Conservation (phyloP, 2,329 filamentous ascomycete genomes). For the Hirsutella thompsonii region DNA sequence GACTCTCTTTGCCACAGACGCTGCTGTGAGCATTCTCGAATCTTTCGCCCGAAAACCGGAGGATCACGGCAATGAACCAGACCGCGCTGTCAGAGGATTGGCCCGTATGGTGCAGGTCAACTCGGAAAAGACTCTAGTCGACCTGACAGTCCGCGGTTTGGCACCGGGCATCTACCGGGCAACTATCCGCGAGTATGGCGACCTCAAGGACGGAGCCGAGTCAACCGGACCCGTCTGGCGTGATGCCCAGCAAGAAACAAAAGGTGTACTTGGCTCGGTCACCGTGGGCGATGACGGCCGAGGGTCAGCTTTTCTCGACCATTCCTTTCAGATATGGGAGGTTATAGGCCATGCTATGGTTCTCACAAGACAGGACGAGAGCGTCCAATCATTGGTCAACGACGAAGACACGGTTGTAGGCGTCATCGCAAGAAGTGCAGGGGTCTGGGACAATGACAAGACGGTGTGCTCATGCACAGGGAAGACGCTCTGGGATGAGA, state of each 20-base stretch:
- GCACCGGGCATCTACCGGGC: slow-evolving; percentile 71
- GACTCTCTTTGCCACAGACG: slow-evolving; percentile 31
- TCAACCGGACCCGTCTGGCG: slow-evolving; percentile 76
- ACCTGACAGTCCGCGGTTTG: slow-evolving; percentile 76
- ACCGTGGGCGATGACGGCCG: slow-evolving; percentile 63
- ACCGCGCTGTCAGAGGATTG: slow-evolving; percentile 63
- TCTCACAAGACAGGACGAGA: slow-evolving; percentile 53
- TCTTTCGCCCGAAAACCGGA: slow-evolving; percentile 53
- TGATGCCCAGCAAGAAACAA: slow-evolving; percentile 35
- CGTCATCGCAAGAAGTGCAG: slow-evolving; percentile 87
- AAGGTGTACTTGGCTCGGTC: slow-evolving; percentile 56
- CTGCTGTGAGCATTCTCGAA: slow-evolving; percentile 92
- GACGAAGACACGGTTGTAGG: slow-evolving; percentile 80
- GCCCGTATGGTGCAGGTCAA: slow-evolving; percentile 90
- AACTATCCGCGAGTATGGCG: slow-evolving; percentile 72
- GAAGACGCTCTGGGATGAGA: slow-evolving; percentile 96
- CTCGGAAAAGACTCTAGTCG: slow-evolving; percentile 65
- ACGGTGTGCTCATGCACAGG: slow-evolving; percentile 95
- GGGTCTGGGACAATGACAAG: slow-evolving; percentile 99
- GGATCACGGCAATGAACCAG: slow-evolving; percentile 20
- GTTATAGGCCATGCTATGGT: slow-evolving; percentile 89
- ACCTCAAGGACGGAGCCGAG: slow-evolving; percentile 71
- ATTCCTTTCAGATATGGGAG: slow-evolving; percentile 83
- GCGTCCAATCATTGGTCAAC: slow-evolving; percentile 45
- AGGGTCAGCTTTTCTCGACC: slow-evolving; percentile 71